Base-by-base conservation (phyloP, 2,329 filamentous ascomycete genomes). In the Coniochaeta sp. region DNA sequence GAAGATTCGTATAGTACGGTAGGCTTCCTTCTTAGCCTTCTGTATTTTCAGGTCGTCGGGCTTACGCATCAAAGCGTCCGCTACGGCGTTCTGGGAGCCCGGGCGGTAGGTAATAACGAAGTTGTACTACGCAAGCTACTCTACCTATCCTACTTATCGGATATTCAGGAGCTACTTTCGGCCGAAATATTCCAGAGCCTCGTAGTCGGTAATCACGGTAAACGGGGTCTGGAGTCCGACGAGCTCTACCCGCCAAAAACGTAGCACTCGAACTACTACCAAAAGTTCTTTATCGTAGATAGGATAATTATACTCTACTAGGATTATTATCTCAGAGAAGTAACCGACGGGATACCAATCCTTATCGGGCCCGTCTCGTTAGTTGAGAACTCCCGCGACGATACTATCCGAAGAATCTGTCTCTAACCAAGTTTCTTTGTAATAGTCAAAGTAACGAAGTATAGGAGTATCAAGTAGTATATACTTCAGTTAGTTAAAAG, bases 261-360 rank as follows among this genome's bases (percentile, higher is more conserved):
- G n/a, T n/a, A n/a, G n/a, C n/a, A n/a, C n/a, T n/a, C n/a, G n/a
- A n/a, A 55, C 31, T 1, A 55, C 24, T 1, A 31, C 24, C 2
- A 55, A 14, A 1, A 52, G 26, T 28, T 55, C 48, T 16, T 53
- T 55, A 31, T 55, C 14, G 14, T 53, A 40, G 12, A 53, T 53
- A 46, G 31, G 32, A 16, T 55, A 55, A 18, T 55, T 55, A 6
- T 30, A 14, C 27, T 55, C 35, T 6, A 24, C 22, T 26, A 16
- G 20, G 9, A 18, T 6, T 35, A 51, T 51, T 1, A 13, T 46
- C 6, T 31, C 6, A 20, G 26, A 51, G 20, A 28, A 51, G 30
- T 26, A 51, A n/a, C 5, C 20, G 1, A 48, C 27, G 4, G 18
- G 14, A 18, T 48, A 28, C 13, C 18, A 48, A 20, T 52, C 30